Base-by-base conservation (phyloP, 345 rosid genomes). In the Citrus glauca region DNA sequence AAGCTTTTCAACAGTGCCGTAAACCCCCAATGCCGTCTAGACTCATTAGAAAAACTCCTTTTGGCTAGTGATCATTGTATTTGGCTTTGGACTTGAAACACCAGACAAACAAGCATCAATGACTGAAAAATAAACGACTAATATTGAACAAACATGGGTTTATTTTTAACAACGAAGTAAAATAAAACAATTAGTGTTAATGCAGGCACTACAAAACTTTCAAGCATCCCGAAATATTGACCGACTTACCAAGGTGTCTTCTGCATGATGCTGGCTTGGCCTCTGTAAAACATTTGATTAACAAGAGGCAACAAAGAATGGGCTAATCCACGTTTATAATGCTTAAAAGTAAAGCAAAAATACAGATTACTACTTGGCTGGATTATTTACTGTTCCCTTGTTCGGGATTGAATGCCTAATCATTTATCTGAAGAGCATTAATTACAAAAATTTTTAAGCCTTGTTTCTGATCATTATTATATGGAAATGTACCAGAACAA, bases 401-500 rank as follows among this genome's bases (percentile, higher is more conserved):
- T 32, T n/a, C 0, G 5, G 45, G 33, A 65, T 25, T 75, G 32
- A 75, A 50, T 66, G 53, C 30, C 33, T 50, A 11, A 48, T 56
- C 3, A 32, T 50, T 64, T 22, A 38, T 4, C 70, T 65, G 9
- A 74, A 45, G 22, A 74, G 70, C 64, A 40, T 45, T 62, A 25
- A 32, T 48, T 19, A 7, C 1, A 28, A 17, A 27, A 63, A 22
- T 13, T 64, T 22, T 75, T 50, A 50, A 64, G 20, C 69, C 24
- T 5, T 24, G 27, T 20, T 75, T 16, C 53, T 66, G 35, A 53
- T 75, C 32, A n/a, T 64, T 66, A 64, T 28, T 22, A 20, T 53
- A 45, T 66, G 28, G 64, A 53, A 73, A 75, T 22, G 74, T 24
- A 48, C 37, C 22, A n/a, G 37, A 35, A 75, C 66, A 80, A 20